Evolutionary conservation across 345 rosid species (phyloP).

Genomic region (Clausena lansium): DNA sequence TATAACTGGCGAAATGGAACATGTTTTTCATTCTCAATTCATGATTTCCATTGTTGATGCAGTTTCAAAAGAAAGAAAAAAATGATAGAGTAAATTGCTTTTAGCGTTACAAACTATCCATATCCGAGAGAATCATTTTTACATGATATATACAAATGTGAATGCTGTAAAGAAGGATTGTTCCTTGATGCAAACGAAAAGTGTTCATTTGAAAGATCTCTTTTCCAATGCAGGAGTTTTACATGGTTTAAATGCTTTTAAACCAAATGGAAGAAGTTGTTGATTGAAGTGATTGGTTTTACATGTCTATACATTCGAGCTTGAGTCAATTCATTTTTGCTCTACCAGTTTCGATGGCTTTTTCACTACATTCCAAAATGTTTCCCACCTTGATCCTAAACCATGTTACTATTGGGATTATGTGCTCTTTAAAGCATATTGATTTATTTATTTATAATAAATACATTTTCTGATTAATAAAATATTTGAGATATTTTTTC

Average conservation of each 20-base stretch:
- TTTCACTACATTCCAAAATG: background rate
- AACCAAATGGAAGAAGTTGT: background rate
- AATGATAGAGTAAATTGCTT: too few relatives aligned
- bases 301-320: background rate
- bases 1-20: conserved; percentile 2
- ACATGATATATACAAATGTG: background rate
- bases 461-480: too few relatives aligned
- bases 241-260: background rate
- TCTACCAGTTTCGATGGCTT: background rate
- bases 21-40: conserved; percentile 8
- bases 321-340: background rate
- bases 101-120: too few relatives aligned
- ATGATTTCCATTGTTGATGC: background rate
- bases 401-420: background rate
- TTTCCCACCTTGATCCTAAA: background rate
- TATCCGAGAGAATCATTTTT: too few relatives aligned
- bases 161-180: too few relatives aligned
- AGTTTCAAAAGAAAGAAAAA: background rate
- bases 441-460: too few relatives aligned
- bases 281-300: background rate
- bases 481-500: too few relatives aligned
- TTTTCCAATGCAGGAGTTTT: too few relatives aligned
- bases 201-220: too few relatives aligned
- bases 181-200: too few relatives aligned
- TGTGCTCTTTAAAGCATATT: too few relatives aligned